A percentile compares a stretch with the other conserved stretches of the same genome.
Conservation (phyloP, 768 basidiomycete genomes). For the Trametes gibbosa region DNA sequence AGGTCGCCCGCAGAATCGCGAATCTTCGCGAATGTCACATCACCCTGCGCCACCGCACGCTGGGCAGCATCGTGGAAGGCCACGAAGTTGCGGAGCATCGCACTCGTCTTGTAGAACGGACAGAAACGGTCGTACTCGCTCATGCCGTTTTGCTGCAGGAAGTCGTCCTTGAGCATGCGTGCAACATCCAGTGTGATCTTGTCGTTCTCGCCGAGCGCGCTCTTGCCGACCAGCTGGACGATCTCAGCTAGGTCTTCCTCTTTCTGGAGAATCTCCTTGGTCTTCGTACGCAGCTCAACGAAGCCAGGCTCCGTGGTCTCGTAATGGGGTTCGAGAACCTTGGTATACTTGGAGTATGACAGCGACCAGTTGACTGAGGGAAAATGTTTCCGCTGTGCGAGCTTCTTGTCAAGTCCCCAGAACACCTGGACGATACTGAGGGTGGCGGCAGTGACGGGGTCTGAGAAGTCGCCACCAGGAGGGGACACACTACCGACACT, state of each 20-base stretch:
- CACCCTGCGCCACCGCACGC: conserved; percentile 78
- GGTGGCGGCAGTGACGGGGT: conserved; percentile 96
- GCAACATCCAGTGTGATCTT: conserved; percentile 99
- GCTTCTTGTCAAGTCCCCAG: conserved; percentile 99
- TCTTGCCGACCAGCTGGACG: conserved; percentile 99
- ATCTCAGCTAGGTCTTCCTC: conserved; percentile 99
- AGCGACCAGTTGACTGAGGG: conserved; percentile 99
- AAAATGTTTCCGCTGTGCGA: conserved; percentile 98
- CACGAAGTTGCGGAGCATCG: conserved; percentile 94
- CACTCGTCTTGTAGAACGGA: conserved; percentile 98
- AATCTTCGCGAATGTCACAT: conserved; percentile 82
- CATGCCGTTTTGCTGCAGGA: conserved; percentile 98
- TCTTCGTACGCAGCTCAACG: conserved; percentile 85
- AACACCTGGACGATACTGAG: conserved; percentile 99
- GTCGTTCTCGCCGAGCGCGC: conserved; percentile 93
- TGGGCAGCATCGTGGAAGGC: conserved; percentile 90
- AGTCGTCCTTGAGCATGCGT: conserved; percentile 95
- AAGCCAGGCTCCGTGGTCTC: conserved; percentile 92
- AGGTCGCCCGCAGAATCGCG: conserved; percentile 84
- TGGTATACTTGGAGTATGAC: conserved; percentile 99
- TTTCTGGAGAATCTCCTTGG: conserved; percentile 97
- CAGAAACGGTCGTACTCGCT: conserved; percentile 97
- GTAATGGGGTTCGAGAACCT: conserved; percentile 90
- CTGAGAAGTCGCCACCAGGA: conserved; percentile 98
- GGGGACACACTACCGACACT: conserved; percentile 76